Base-by-base conservation (phyloP, 768 basidiomycete species). In the Trametes villosa region DNA sequence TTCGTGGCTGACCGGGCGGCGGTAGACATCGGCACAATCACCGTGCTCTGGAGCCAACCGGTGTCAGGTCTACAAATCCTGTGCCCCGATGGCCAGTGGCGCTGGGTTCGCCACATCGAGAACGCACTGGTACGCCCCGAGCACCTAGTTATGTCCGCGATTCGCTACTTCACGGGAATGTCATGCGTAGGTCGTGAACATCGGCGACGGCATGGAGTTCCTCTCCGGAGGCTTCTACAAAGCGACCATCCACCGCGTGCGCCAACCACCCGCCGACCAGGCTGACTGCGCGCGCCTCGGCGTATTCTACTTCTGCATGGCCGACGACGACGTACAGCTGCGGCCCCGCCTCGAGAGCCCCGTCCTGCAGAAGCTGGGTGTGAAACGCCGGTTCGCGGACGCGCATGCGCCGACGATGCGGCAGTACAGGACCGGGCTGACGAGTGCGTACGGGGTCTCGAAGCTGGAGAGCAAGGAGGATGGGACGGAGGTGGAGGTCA, bases 11-110 rank as follows among this genome's bases (percentile, higher is more conserved):
- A 48, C 1, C 3, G 20, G 22, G 22, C 15, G 17, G 13, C 3
- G 9, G 29, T 52, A 81, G 86, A 87, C 70, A 77, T 84, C 53
- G 84, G 83, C 9, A 79, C 76, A 11, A 72, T 88, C 47, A 84
- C 82, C 1, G 79, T 87, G 38, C 70, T 88, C 4, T 87, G 82
- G 77, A 83, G 82, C 47, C 86, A 88, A 62, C 85, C 86, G 3
- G 78, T 86, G 3, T 77, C 81, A 5, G 85, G 78, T 0, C 75
- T 87, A 9, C 86, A 87, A 48, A 86, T 88, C 42, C 71, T 85
- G 9, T 77, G 78, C 0, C 77, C 65, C 3, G 83, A 85, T 31
- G 81, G 80, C 0, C 73, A 70, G 38, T 87, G 86, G 85, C 78
- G 76, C 34, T 85, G 84, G 82, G 78, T 86, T 20, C 80, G 75